These are phyloP conservation scores for Terfezia boudieri DNA, from an alignment of 495 filamentous ascomycete genomes.

Conservation along the genomic window DNA sequence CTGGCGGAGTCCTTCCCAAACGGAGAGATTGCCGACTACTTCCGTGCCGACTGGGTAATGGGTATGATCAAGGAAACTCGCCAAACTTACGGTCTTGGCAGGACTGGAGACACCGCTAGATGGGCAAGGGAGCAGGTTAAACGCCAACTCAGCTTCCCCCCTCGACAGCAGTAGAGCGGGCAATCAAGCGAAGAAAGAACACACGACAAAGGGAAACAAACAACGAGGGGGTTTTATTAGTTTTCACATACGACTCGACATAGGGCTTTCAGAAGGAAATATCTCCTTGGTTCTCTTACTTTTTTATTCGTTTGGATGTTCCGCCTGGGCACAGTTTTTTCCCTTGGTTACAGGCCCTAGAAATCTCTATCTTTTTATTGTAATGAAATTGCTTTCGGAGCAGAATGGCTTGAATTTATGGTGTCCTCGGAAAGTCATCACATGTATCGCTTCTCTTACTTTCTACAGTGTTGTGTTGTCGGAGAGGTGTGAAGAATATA, in stretches of 20 bases:
- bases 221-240: not conserved
- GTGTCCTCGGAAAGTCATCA: not conserved
- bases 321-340: not conserved
- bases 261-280: not conserved
- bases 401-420: not conserved
- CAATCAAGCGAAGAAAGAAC: not conserved
- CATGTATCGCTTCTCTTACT: not conserved
- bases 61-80: conserved; percentile 70
- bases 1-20: conserved; percentile 81
- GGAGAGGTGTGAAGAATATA: not conserved
- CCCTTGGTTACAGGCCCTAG: not conserved
- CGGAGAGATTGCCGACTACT: conserved; percentile 61
- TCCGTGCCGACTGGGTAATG: conserved; percentile 77
- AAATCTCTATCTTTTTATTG: not conserved
- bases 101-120: conserved; percentile 81
- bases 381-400: not conserved
- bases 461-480: not conserved
- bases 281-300: not conserved
- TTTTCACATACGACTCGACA: not conserved
- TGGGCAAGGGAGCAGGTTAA: conserved; percentile 97
- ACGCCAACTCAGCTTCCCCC: conserved; percentile 37
- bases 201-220: not conserved
- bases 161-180: not conserved
- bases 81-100: conserved; percentile 61
- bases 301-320: not conserved